Evolutionary conservation across 1,284 basidiomycete genomes (phyloP), one percentile per base, ranked within the genome.

Genomic region (Cryptococcus sp.): DNA sequence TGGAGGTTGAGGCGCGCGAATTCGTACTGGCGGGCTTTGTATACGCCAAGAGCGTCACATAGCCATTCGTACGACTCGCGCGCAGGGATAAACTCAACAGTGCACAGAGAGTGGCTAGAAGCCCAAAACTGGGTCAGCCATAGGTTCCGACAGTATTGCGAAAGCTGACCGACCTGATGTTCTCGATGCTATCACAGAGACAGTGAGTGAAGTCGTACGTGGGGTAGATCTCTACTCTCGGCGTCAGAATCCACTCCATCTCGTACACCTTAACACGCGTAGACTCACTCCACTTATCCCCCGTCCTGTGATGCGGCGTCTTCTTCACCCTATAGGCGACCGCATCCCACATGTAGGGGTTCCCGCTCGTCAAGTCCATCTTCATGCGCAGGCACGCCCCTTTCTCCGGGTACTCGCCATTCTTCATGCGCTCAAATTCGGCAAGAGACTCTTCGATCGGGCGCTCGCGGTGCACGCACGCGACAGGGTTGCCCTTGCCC

Each of bases 151-250:
- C 39, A 15, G n/a, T 33, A 21, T 24, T 33, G 18, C 39, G 21
- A 24, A 46, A 49, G 20, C 4, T 18, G 9, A 83, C 91, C 72
- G 69, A 94, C 92, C 93, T 92, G 70, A 99, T 98, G 77, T 98
- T 97, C 77, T 99, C 96, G 71, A 99, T 89, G 69, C 92, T 96
- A 85, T 99, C 96, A 60, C 92, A 91, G 56, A 99, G 80, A 79
- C 96, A 98, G 80, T 99, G 96, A 0, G 96, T 98, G 74, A 96
- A 98, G 77, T 99, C 96, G 76, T 99, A 99, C 4, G 95, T 98
- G 3, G 95, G 82, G 68, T 83, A 83, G 56, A 79, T 77, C 57
- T 79, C 73, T 76, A 54, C 23, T 9, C 4, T 50, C 52, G 51
- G 46, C 39, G 28, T 49, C 54, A 55, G 54, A n/a, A n/a, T n/a